Conservation (phyloP, 2,329 filamentous ascomycete species). For the Cladosporium sp. region DNA sequence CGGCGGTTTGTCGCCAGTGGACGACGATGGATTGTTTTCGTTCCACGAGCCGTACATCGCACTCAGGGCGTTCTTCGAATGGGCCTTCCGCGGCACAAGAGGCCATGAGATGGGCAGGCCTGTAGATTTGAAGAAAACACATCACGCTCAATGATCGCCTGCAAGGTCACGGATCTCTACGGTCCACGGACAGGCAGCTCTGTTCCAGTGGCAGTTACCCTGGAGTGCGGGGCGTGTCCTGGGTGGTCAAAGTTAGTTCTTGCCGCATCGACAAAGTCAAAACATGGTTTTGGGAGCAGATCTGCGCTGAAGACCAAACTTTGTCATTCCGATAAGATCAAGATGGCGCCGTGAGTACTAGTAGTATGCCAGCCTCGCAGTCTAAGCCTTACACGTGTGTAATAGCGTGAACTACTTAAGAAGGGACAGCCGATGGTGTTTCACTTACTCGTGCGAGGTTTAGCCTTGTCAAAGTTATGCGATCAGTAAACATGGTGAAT, state of each 20-base stretch:
- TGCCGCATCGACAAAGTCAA: conserved; percentile 1
- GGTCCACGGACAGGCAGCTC: too few relatives aligned
- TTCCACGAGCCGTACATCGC: conserved; percentile 6
- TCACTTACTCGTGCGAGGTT: too few relatives aligned
- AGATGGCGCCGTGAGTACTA: too few relatives aligned
- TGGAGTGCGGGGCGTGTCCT: too few relatives aligned
- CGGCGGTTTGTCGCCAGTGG: not conserved
- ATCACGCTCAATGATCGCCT: too few relatives aligned
- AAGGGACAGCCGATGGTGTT: too few relatives aligned
- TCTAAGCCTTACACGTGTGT: not conserved
- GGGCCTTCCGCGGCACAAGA: not conserved
- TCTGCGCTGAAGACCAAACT: conserved; percentile 4
- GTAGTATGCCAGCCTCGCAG: not conserved
- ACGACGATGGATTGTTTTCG: conserved; percentile 1
- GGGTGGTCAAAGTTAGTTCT: not conserved
- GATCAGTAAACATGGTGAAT: too few relatives aligned
- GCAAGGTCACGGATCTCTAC: not conserved
- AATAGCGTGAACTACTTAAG: not conserved
- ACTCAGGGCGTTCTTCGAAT: too few relatives aligned
- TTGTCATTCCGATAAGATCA: not conserved
- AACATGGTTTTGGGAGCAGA: conserved; percentile 1
- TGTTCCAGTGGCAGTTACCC: too few relatives aligned
- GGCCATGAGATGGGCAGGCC: not conserved
- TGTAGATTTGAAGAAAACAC: not conserved
- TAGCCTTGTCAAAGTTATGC: too few relatives aligned